Evolutionary conservation across 352 stramenopile species (phyloP).

Genomic region (Thalassiosira exigua): DNA sequence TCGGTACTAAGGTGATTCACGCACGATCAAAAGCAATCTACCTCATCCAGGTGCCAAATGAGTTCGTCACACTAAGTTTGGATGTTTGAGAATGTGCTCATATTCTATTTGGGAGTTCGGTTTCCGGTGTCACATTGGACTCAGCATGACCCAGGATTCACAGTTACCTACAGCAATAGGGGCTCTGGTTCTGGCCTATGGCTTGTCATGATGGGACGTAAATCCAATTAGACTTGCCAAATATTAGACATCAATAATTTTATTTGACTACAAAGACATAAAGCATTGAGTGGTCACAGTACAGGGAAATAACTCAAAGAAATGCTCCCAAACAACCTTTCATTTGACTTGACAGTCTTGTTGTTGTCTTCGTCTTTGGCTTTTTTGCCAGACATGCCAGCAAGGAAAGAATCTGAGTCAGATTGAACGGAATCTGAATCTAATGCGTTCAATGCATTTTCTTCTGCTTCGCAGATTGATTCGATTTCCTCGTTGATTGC

Average conservation of each 20-base stretch:
- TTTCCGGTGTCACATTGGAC: no score
- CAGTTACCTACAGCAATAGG: background rate
- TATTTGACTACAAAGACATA: no score
- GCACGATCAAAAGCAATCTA: no score
- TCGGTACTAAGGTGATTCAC: no score
- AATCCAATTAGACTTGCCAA: no score
- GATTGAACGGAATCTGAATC: slow-evolving; percentile 58
- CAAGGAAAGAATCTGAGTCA: slow-evolving; percentile 58
- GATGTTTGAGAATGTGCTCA: no score
- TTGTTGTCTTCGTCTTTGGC: slow-evolving; percentile 28
- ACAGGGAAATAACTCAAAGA: slow-evolving; percentile 68
- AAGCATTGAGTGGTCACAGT: slow-evolving; percentile 23
- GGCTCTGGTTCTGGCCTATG: no score
- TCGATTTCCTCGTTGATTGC: slow-evolving; percentile 53
- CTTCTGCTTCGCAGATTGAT: slow-evolving; percentile 54
- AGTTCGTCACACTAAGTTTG: no score
- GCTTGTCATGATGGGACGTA: no score
- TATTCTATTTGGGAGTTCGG: no score
- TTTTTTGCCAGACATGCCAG: slow-evolving; percentile 4
- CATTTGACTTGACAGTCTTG: slow-evolving; percentile 38
- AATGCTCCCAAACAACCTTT: slow-evolving; percentile 64
- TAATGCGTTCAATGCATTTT: slow-evolving; percentile 31
- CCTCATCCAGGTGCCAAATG: no score
- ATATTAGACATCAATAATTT: no score
- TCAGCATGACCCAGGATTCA: background rate